Evolutionary conservation across 179 eudicot genomes (phyloP), one percentile per base, ranked within the genome.

Genomic region (Camellia oleifera): DNA sequence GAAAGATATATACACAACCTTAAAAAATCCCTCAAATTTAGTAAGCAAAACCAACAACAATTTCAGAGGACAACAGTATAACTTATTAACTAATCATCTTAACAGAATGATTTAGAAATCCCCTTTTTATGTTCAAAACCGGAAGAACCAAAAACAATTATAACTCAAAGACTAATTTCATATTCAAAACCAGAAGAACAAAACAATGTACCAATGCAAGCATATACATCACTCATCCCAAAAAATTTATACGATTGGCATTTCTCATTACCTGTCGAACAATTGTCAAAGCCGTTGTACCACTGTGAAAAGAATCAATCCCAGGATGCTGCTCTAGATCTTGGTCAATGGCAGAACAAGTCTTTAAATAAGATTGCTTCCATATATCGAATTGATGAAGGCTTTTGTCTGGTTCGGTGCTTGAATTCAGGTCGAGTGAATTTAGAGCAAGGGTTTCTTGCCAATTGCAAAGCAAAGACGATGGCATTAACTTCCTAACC

Each of bases 241-340:
- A 57, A 57, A 32, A 14, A 14, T 42, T 48, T 6, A 44, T 48
- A 71, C 0, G 4, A 23, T 44, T 66, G 44, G 15, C 3, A 52
- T 72, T 17, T 72, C 63, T 48, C 57, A 62, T 76, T 88, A 94
- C 98, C 95, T 94, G 91, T 83, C 87, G 86, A 78, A 94, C 87
- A 65, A 94, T 83, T n/a, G 92, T 81, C 78, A 87, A 69, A 62
- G 97, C 93, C 14, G 98, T 92, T 14, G 92, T 85, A 53, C 98
- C 98, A 77, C 98, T 94, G 83, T 92, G 86, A 80, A 81, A 89
- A 15, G 97, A 84, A 83, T 92, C 86, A 62, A 94, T 82, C 14
- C 84, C 83, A 4, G 85, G 86, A 69, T 88, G 86, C 14, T 80
- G 82, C 65, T 88, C 83, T 17, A 94, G 91, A 73, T 91, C 85